Evolutionary conservation across 495 filamentous ascomycete genomes (phyloP), one percentile per base, ranked within the genome.

Genomic region (Trichoderma orchidacearum): DNA sequence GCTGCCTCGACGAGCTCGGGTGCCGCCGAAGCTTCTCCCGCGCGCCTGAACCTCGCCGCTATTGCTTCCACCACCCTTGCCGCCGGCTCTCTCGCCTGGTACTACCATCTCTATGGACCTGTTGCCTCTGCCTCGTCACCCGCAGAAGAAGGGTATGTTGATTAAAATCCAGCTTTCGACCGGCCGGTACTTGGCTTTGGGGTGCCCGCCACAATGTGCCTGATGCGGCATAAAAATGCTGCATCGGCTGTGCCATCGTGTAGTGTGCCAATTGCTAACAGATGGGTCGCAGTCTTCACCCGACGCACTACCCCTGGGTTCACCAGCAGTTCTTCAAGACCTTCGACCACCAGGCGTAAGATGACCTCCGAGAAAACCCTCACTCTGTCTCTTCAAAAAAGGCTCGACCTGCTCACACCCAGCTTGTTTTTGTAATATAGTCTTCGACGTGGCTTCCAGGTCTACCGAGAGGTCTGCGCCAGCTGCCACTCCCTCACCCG

Each of bases 381-480:
- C n/a, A n/a, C n/a, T n/a, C 8, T 17, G 45, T 13, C 13, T 17
- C 1, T 30, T 13, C n/a, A 18, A 15, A 28, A 18, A 31, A 28
- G 18, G 28, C 30, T 34, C 28, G 13, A 31, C 5, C 32, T 30
- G 28, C 51, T 41, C 9, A 50, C 51, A 55, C 53, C 63, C 32
- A 61, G 66, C 58, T 57, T 58, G 59, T 62, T 52, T 36, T 55
- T 30, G 0, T 45, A 35, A 35, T 35, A 35, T 62, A 96, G 92
- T 64, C 90, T 99, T 63, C 93, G 94, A 66, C 91, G 94, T 75
- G 94, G 94, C 74, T 97, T 99, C 84, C 94, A 96, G 77, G 94
- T 99, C 68, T 99, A 99, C 82, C 90, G 85, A 64, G 94, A 99
- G 75, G 94, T 99, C 63, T 99, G 94, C 80, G 82, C 92, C 53